These are phyloP conservation scores for Heterococcus sp. DNA, from an alignment of 108 stramenopile species.

Conservation along the genomic window DNA sequence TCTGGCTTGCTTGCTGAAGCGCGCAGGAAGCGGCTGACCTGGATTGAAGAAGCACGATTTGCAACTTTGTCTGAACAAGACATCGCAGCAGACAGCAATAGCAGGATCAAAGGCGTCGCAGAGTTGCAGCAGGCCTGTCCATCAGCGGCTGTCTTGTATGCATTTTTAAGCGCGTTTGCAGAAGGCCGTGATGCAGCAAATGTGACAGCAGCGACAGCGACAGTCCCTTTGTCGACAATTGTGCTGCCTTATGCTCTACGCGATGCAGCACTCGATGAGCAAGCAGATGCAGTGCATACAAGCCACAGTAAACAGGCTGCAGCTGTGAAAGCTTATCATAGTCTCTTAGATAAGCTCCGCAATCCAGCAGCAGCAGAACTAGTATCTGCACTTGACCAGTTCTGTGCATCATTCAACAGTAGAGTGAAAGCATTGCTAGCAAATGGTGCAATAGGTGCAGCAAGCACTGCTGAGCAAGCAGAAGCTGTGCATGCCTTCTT, in stretches of 20 bases:
- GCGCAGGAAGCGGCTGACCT: background rate
- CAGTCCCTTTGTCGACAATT: background rate
- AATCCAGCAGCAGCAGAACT: constrained; percentile 29
- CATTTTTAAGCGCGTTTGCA: background rate
- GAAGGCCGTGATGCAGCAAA: background rate
- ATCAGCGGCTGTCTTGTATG: background rate
- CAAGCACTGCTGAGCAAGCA: background rate
- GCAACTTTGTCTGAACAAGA: background rate
- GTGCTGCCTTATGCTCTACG: background rate
- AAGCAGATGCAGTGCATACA: background rate
- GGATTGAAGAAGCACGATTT: background rate
- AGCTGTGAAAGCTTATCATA: constrained; percentile 25
- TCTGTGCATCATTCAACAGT: background rate
- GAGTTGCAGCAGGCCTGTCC: background rate
- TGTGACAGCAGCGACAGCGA: background rate
- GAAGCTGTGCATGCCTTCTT: constrained; percentile 22
- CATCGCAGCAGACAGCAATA: no score
- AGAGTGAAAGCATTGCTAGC: background rate
- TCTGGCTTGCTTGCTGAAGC: background rate
- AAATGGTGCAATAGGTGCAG: background rate
- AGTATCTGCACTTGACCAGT: constrained; percentile 32
- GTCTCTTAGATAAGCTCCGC: constrained; percentile 25
- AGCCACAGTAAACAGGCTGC: background rate
- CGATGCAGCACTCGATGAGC: background rate
- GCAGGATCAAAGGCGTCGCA: background rate